Conservation (phyloP, 495 filamentous ascomycete genomes). For the Bombardia bombarda region DNA sequence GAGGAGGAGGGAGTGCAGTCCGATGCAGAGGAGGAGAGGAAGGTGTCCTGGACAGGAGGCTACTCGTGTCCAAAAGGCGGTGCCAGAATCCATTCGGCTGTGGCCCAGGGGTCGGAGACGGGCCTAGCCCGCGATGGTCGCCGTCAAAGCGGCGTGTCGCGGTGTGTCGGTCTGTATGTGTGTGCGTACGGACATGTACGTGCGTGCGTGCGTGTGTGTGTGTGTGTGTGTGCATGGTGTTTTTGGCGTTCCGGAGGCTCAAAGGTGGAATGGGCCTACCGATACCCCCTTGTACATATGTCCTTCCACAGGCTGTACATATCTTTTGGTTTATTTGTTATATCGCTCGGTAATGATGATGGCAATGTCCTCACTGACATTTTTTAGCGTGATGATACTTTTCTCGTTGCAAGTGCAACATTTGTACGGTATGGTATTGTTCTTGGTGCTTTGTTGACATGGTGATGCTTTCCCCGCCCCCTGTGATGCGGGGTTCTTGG, state of each 20-base stretch:
- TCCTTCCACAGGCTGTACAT: slow-evolving; percentile 16
- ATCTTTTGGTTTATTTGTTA: slow-evolving; percentile 7
- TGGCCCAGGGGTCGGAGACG: slow-evolving; percentile 28
- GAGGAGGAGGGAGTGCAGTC: slow-evolving; percentile 19
- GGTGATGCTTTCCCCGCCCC: not conserved
- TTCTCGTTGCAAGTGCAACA: slow-evolving; percentile 3
- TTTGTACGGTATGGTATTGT: not conserved
- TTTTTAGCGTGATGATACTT: not conserved
- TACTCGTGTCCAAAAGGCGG: slow-evolving; percentile 33
- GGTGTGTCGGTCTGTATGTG: no score
- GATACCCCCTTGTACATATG: slow-evolving; percentile 25
- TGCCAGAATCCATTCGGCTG: slow-evolving; percentile 23
- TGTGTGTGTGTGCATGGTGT: slow-evolving; percentile 3
- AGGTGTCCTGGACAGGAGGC: slow-evolving; percentile 27
- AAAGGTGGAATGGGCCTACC: slow-evolving; percentile 13
- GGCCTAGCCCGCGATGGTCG: slow-evolving; percentile 15
- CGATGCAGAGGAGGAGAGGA: slow-evolving; percentile 21
- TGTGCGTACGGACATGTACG: no score
- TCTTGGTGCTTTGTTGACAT: slow-evolving; percentile 2
- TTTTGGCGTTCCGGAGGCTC: slow-evolving; percentile 18
- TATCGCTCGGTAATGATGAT: not conserved
- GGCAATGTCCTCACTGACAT: not conserved
- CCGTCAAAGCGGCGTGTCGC: no score
- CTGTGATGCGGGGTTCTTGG: no score
- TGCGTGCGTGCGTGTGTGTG: not conserved